Base-by-base conservation (phyloP, 148 eudicot species). In the Heliosperma pusillum region DNA sequence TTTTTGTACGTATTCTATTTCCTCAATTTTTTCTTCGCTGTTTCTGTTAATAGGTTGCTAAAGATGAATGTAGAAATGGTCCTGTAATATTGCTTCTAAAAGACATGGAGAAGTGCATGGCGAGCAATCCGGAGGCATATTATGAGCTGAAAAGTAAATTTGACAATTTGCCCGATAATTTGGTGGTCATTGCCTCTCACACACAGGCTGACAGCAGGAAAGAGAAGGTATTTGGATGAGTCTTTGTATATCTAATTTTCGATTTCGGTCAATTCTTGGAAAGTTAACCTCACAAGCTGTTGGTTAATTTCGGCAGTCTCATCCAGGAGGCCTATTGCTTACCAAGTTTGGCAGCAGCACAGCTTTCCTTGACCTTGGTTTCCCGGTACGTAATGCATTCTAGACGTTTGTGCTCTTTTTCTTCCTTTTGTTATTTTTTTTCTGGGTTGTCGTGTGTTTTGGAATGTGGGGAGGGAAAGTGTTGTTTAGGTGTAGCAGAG, bases 271-370 rank as follows among this genome's bases (percentile, higher is more conserved):
- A 17, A 36, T 52, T 71, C 20, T 57, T 12, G 53, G 45, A 72
- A 40, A 72, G 62, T 69, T 81, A 42, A n/a, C 74, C 21, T 69
- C 33, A 70, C 72, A 70, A 45, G 63, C 42, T 57, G 7, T 45
- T 58, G 56, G 29, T 10, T 17, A 30, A 63, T 1, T 68, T 66
- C 47, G 24, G 64, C 90, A 92, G 97, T 84, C 91, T n/a, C 92
- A 91, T 74, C 90, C 92, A 64, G 96, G 98, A 50, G 91, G 97
- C 73, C 81, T 90, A 70, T 83, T 94, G n/a, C 87, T 94, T 70
- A 94, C 98, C 7, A 91, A 94, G 76, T 87, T 94, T 69, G 96
- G 93, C 72, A 85, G 95, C 88, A 94, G 87, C 72, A 91, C 94
- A 22, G 93, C 97, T 47, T 80, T 91, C 69, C 89, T 91, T 59